Conservation (phyloP, 352 stramenopile genomes). For the Phytophthora uliginosa region DNA sequence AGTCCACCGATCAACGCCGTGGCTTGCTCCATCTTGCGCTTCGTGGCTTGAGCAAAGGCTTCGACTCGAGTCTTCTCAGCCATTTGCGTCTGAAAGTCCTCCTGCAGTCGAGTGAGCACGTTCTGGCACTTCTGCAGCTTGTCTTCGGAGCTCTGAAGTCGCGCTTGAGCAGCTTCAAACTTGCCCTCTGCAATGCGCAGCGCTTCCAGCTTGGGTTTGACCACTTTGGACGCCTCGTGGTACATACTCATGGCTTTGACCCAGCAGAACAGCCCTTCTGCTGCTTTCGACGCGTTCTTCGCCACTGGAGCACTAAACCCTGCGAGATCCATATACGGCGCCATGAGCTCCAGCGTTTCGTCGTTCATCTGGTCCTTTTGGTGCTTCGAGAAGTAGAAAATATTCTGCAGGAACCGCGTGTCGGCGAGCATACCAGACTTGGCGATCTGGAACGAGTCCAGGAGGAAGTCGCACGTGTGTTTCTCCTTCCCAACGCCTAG, state of each 20-base stretch:
- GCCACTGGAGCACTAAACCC: slow-evolving; percentile 85
- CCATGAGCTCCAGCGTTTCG: slow-evolving; percentile 94
- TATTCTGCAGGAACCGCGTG: slow-evolving; percentile 89
- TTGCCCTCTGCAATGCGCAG: slow-evolving; percentile 89
- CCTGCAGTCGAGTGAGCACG: slow-evolving; percentile 77
- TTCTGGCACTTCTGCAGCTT: slow-evolving; percentile 76
- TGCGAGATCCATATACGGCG: slow-evolving; percentile 91
- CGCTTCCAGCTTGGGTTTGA: slow-evolving; percentile 95
- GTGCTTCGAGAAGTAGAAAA: slow-evolving; percentile 93
- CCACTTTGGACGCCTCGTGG: slow-evolving; percentile 93
- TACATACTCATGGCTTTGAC: slow-evolving; percentile 94
- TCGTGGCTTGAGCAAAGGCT: slow-evolving; percentile 82
- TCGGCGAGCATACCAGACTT: slow-evolving; percentile 91
- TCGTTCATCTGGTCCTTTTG: slow-evolving; percentile 96
- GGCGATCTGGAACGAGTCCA: slow-evolving; percentile 90
- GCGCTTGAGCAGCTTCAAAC: slow-evolving; percentile 85
- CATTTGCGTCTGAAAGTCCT: slow-evolving; percentile 93
- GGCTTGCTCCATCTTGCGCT: slow-evolving; percentile 93
- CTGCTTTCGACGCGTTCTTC: slow-evolving; percentile 92
- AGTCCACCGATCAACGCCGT: slow-evolving; percentile 91
- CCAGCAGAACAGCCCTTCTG: slow-evolving; percentile 93
- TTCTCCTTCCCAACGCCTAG: slow-evolving; percentile 91
- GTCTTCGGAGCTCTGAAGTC: slow-evolving; percentile 76
- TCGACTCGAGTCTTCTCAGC: slow-evolving; percentile 89
- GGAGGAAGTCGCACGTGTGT: slow-evolving; percentile 82